Evolutionary conservation across 139 green algal genomes (phyloP), one percentile per base, ranked within the genome.

Genomic region (Pleodorina starrii): DNA sequence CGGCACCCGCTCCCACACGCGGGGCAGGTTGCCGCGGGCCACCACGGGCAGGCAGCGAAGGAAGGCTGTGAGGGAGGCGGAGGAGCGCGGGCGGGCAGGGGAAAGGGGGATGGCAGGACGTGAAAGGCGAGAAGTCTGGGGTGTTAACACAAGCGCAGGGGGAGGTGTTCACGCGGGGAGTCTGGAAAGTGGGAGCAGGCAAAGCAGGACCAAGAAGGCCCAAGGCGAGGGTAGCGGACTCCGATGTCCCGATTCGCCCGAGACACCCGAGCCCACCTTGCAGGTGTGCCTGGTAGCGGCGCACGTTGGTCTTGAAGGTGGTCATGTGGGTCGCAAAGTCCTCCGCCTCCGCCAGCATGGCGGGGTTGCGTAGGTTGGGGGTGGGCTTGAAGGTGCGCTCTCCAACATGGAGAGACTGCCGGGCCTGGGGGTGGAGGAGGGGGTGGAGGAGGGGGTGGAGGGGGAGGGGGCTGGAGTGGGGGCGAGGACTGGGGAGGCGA

Each of bases 341-440:
- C 73, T 94, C 89, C 12, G 91, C 89, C 91, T 94, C 91, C 54
- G 60, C 43, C 51, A 93, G 79, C 92, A 93, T 93, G 21, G 90
- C 71, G 16, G 88, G 85, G 76, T 92, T 94, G 66, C 92, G 88
- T 59, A 92, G 75, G 77, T 93, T 93, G 74, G 92, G 88, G 0
- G 92, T 94, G 46, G 92, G 90, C 66, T 86, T 84, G 80, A 94
- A 94, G 40, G 66, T 87, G 27, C 54, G 66, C 50, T 92, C 90
- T 0, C 84, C 84, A 42, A 94, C 50, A 12, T 88, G 79, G 36
- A 94, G 69, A 2, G 69, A 86, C 86, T 91, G 88, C 1, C 71
- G 79, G 42, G 88, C 71, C 88, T 91, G 88, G 27, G 69, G n/a
- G 76, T 7, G 42, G 36, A 43, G 40, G 75, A 7, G n/a, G n/a